Percentiles rank a stretch among this genome's conserved stretches.
Evolutionary conservation across 345 rosid species (phyloP).

Genomic region (Hirschfeldia incana): DNA sequence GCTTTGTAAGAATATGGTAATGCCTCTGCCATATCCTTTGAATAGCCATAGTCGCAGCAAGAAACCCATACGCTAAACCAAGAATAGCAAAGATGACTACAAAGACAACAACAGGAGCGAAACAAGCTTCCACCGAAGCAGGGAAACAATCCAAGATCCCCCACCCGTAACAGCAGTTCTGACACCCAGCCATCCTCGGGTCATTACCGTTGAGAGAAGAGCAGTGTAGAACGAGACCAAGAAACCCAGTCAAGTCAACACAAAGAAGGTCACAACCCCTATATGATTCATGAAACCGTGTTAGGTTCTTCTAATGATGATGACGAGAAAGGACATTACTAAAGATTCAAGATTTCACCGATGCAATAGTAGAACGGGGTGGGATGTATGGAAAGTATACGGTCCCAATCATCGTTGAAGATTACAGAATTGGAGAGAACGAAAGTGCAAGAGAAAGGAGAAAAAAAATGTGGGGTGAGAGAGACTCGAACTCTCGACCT

Average conservation of each 20-base stretch:
- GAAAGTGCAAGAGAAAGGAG: background rate
- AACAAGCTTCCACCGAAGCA: constrained; percentile 94
- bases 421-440: constrained; percentile 13
- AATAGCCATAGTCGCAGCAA: constrained; percentile 90
- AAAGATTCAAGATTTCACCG: constrained; percentile 47
- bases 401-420: constrained; percentile 86
- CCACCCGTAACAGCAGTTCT: constrained; percentile 97
- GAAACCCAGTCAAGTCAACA: constrained; percentile 83
- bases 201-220: constrained; percentile 74
- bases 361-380: constrained; percentile 93
- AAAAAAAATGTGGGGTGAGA: constrained; percentile 51
- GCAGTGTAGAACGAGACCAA: constrained; percentile 84
- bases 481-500: constrained; percentile 94
- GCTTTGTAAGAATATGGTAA: constrained; percentile 87
- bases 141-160: constrained; percentile 95
- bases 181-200: constrained; percentile 92
- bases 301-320: background rate
- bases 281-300: constrained; percentile 31
- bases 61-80: constrained; percentile 92
- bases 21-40: constrained; percentile 97
- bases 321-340: background rate
- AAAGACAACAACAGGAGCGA: constrained; percentile 78
- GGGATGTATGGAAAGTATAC: constrained; percentile 84
- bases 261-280: constrained; percentile 91
- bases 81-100: constrained; percentile 86